Evolutionary conservation across 371 early-diverging fungal species (phyloP).

Genomic region (Apophysomyces ossiformis): DNA sequence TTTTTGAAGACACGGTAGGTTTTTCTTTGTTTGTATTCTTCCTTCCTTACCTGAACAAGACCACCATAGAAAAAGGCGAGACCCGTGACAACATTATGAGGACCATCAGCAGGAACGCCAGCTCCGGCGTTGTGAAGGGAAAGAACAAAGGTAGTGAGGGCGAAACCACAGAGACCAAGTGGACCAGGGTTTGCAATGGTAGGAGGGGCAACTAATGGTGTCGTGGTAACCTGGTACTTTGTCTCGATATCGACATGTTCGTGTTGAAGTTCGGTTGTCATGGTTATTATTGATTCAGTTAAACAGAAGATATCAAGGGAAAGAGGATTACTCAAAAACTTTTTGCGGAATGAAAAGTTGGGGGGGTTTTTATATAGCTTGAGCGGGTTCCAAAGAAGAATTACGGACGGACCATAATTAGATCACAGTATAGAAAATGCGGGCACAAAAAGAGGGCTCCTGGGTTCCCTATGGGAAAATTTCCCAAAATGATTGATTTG

Average conservation of each 20-base stretch:
- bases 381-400: constrained; percentile 7
- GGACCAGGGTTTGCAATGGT: constrained; percentile 75
- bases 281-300: not conserved
- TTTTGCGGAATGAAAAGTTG: not conserved
- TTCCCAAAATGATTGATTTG: constrained; percentile 1
- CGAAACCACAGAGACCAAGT: constrained; percentile 75
- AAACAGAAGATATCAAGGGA: not conserved
- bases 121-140: constrained; percentile 71
- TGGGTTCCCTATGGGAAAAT: constrained; percentile 2
- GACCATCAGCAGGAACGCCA: constrained; percentile 60
- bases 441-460: not conserved
- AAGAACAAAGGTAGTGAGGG: constrained; percentile 77
- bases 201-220: constrained; percentile 16
- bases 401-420: not conserved
- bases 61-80: constrained; percentile 84
- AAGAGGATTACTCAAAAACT: not conserved
- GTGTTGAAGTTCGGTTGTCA: constrained; percentile 10
- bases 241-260: constrained; percentile 11
- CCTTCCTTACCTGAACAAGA: constrained; percentile 62
- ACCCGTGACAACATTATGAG: constrained; percentile 63
- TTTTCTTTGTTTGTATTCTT: constrained; percentile 11
- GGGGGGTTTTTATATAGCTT: constrained; percentile 2
- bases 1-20: no score
- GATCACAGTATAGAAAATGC: constrained; percentile 5
- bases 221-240: constrained; percentile 18